Conservation (phyloP, 768 basidiomycete species). For the Leccinum uliginosum region DNA sequence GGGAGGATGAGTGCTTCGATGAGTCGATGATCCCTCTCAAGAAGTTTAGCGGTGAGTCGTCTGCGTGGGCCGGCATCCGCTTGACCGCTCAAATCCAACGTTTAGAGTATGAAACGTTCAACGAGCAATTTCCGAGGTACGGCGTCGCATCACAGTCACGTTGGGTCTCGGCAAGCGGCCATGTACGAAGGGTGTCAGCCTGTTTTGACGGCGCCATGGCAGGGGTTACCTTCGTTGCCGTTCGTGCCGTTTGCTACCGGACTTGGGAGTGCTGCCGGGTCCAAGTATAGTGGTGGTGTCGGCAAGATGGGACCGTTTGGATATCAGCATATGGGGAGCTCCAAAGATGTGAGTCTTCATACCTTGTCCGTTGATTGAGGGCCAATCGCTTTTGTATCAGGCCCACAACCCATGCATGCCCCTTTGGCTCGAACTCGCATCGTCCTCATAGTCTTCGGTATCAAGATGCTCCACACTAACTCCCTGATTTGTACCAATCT, state of each 20-base stretch:
- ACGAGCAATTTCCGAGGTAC: slow-evolving; percentile 53
- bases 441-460: too few species aligned
- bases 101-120: slow-evolving; percentile 82
- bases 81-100: slow-evolving; percentile 7
- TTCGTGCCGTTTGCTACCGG: slow-evolving; percentile 66
- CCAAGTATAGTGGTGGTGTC: slow-evolving; percentile 66
- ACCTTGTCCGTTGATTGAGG: too few species aligned
- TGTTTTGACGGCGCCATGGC: slow-evolving; percentile 28
- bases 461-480: too few species aligned
- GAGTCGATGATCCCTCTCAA: slow-evolving; percentile 98
- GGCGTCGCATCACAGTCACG: slow-evolving; percentile 41
- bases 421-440: too few species aligned
- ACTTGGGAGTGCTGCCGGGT: slow-evolving; percentile 61
- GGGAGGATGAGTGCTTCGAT: slow-evolving; percentile 94
- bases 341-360: too few species aligned
- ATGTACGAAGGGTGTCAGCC: slow-evolving; percentile 42
- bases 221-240: slow-evolving; percentile 57
- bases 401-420: too few species aligned
- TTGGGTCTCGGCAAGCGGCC: slow-evolving; percentile 34
- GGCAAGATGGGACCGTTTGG: slow-evolving; percentile 52
- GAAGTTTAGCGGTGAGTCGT: slow-evolving; percentile 84
- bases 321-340: slow-evolving; percentile 68
- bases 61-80: not conserved
- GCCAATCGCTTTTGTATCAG: too few species aligned
- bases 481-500: too few species aligned